Evolutionary conservation across 208 protist genomes (phyloP), one percentile per base, ranked within the genome.

Genomic region (Leishmania amazonensis): DNA sequence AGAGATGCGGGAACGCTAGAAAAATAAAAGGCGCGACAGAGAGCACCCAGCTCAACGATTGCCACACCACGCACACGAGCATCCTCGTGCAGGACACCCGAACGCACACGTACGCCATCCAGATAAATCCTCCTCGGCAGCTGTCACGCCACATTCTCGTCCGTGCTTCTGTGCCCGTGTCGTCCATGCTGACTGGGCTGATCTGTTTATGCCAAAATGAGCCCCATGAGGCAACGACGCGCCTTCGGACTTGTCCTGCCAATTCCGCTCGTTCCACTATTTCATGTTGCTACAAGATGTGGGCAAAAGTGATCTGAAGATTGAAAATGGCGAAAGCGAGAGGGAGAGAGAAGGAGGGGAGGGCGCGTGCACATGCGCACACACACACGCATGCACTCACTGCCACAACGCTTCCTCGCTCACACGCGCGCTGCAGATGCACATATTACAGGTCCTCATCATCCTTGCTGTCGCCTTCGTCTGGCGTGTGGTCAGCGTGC

Each of bases 1-100:
- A 75, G 74, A 17, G 67, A 42, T 31, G 51, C 24, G 21, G 68
- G 70, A 76, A 76, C 68, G 62, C 49, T 7, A 38, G 72, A 19
- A 65, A 71, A 7, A 49, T 42, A 71, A 17, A 49, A 53, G 47
- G 40, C 3, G 47, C 49, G 51, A 57, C 19, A 73, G 24, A 79
- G 45, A 74, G 45, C 15, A 51, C 45, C 19, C 17, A 24, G 28
- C 58, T 9, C 58, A 74, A 19, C 45, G 28, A 74, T 70, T 7
- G 38, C 35, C 35, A 45, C 64, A 28, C 9, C 35, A 70, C 64
- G 60, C n/a, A 28, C n/a, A 70, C 64, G 45, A 7, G 31, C 6
- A 7, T 11, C 40, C 35, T 13, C 7, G 40, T 17, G 2, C 38
- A n/a, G 21, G 6, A 31, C 19, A 72, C 64, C 1, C 35, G 7